Evolutionary conservation across 2,329 filamentous ascomycete species (phyloP).

Genomic region (Dothiorella sarmentorum): DNA sequence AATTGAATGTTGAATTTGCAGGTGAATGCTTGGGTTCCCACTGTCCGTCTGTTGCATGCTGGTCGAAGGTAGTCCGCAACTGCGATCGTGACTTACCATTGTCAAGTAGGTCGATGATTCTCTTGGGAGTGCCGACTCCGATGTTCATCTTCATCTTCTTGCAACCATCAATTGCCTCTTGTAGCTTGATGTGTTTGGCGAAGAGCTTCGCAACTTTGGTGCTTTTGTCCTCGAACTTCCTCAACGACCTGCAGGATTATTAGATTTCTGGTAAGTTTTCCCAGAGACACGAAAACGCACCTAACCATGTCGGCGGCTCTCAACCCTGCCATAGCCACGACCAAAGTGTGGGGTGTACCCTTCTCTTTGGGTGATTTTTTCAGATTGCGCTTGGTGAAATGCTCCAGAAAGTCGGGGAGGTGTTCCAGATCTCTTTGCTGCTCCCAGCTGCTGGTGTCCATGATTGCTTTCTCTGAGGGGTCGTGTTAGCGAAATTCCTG

Average conservation of each 20-base stretch:
- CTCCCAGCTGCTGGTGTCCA: constrained; percentile 74
- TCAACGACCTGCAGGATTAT: constrained; percentile 52
- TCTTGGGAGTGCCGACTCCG: constrained; percentile 82
- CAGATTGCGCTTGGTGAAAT: constrained; percentile 58
- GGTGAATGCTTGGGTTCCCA: too few species aligned
- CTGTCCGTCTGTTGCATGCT: too few species aligned
- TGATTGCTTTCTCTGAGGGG: constrained; percentile 64
- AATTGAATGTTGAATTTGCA: too few species aligned
- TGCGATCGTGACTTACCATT: constrained; percentile 55
- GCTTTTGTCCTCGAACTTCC: constrained; percentile 76
- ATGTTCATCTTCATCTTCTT: constrained; percentile 69
- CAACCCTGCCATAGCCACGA: constrained; percentile 80
- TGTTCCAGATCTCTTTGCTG: constrained; percentile 66
- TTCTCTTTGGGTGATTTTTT: constrained; percentile 62
- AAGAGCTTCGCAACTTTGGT: constrained; percentile 85
- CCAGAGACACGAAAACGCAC: constrained; percentile 38
- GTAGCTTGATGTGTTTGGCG: constrained; percentile 95
- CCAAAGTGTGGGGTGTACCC: constrained; percentile 68
- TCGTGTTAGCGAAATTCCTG: background rate
- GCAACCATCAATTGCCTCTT: constrained; percentile 77
- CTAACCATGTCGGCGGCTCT: constrained; percentile 80
- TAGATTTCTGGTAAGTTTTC: constrained; percentile 16
- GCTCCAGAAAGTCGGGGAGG: constrained; percentile 74
- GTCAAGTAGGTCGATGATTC: constrained; percentile 77
- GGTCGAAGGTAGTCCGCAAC: too few species aligned